Conservation (phyloP, 1,284 basidiomycete genomes). For the Malassezia yamatoensis region DNA sequence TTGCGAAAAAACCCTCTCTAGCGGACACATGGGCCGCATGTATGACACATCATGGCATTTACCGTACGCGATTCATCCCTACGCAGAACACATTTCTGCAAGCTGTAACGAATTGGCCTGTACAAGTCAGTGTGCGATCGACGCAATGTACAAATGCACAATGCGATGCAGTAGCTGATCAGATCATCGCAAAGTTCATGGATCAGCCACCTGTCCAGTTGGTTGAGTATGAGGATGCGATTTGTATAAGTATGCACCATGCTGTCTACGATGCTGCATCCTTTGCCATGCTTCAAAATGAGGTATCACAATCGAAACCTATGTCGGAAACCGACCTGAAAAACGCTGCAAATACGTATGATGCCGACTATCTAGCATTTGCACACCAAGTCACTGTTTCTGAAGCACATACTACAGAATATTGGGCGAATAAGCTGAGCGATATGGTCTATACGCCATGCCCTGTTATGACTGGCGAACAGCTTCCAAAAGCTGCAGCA, state of each 20-base stretch:
- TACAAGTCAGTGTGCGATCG: not conserved
- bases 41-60: conserved; percentile 24
- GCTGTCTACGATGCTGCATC: conserved; percentile 42
- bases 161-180: conserved; percentile 18
- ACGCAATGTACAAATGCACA: conserved; percentile 3
- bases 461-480: conserved; percentile 29
- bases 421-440: conserved; percentile 25
- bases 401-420: conserved; percentile 10
- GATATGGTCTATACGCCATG: conserved; percentile 25
- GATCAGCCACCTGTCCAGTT: conserved; percentile 26
- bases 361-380: not conserved
- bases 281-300: conserved; percentile 22
- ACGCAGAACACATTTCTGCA: conserved; percentile 20
- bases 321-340: too few relatives aligned
- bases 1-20: conserved; percentile 9
- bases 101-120: not conserved
- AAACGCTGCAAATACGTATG: not conserved
- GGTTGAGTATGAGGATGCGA: conserved; percentile 12
- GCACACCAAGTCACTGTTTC: not conserved
- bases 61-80: conserved; percentile 31
- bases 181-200: conserved; percentile 18
- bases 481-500: conserved; percentile 2
- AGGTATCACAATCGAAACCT: conserved; percentile 10
- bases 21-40: conserved; percentile 17
- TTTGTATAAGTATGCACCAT: conserved; percentile 30